These are phyloP conservation scores for Myrica gale DNA, from an alignment of 306 rosid species.

Conservation along the genomic window DNA sequence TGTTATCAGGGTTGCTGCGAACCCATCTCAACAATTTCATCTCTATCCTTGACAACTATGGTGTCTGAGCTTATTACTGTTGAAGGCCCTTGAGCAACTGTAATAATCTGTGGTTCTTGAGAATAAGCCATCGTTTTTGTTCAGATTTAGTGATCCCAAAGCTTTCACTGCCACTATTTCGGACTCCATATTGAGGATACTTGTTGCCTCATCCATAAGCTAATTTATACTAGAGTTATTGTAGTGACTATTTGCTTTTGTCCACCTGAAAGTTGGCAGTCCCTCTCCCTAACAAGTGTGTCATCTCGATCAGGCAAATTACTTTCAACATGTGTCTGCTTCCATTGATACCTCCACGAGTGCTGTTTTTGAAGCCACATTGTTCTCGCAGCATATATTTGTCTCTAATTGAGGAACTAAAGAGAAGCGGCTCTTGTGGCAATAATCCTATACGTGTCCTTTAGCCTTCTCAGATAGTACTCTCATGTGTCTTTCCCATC, in stretches of 20 bases:
- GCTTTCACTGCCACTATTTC: conserved; percentile 66
- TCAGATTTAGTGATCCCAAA: conserved; percentile 49
- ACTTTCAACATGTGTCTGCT: conserved; percentile 77
- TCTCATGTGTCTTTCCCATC: conserved; percentile 64
- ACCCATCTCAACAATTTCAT: conserved; percentile 66
- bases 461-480: conserved; percentile 73
- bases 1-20: conserved; percentile 60
- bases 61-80: conserved; percentile 69
- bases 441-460: conserved; percentile 77
- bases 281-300: conserved; percentile 78
- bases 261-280: conserved; percentile 90
- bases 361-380: conserved; percentile 65
- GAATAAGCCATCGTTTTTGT: conserved; percentile 36
- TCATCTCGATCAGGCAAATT: conserved; percentile 68
- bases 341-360: conserved; percentile 60
- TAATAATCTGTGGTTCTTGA: conserved; percentile 57
- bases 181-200: conserved; percentile 88
- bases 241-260: conserved; percentile 91
- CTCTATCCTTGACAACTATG: conserved; percentile 75
- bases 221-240: conserved; percentile 67
- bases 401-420: conserved; percentile 68
- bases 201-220: conserved; percentile 90
- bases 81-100: conserved; percentile 83
- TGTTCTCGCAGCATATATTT: conserved; percentile 67
- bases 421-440: conserved; percentile 88